Evolutionary conservation across 257 asterid genomes (phyloP).

Genomic region (Solanum virginianum): DNA sequence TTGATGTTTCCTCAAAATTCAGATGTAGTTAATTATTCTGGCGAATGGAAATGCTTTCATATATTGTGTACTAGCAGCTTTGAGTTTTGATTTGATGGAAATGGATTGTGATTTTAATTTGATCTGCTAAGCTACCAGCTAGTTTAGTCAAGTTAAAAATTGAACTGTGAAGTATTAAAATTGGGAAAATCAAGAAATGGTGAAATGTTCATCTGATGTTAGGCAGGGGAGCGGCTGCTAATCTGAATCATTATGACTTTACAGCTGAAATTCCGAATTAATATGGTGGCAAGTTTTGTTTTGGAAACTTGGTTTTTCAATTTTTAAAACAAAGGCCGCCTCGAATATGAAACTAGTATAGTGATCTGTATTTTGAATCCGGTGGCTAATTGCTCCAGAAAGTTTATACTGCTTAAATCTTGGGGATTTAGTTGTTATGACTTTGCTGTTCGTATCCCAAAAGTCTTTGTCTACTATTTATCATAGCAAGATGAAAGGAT

Average conservation of each 20-base stretch:
- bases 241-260: not conserved
- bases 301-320: not conserved
- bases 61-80: not conserved
- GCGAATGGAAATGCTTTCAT: not conserved
- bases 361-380: not conserved
- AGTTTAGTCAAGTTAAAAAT: not conserved
- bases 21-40: too few species aligned
- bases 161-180: not conserved
- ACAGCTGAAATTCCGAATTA: not conserved
- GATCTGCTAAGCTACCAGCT: not conserved
- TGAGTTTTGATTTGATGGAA: not conserved
- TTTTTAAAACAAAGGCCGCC: not conserved
- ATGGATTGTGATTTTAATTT: not conserved
- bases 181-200: not conserved
- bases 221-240: not conserved
- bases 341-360: not conserved
- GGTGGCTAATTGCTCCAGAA: not conserved
- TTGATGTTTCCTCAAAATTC: not conserved
- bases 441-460: not conserved
- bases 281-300: not conserved
- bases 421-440: not conserved
- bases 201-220: not conserved
- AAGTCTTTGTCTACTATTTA: not conserved
- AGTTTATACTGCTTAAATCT: not conserved
- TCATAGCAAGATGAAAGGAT: not conserved